Base-by-base conservation (phyloP, 768 basidiomycete species). In the Leucogyrophana mollusca region DNA sequence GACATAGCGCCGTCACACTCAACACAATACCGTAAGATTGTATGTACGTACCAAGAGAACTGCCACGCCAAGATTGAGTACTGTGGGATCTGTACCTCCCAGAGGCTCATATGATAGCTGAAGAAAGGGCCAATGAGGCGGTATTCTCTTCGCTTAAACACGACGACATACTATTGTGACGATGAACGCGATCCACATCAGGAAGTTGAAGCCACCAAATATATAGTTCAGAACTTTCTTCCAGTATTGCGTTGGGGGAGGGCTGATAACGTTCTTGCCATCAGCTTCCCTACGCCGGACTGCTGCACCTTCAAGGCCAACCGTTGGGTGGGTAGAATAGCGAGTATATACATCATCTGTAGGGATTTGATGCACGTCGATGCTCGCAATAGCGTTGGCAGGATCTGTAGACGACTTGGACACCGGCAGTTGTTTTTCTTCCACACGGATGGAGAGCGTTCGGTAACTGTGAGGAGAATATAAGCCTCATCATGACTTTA, bases 161-260 rank as follows among this genome's bases (percentile, higher is more conserved):
- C 14, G 16, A 37, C 34, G 20, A 61, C 71, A 10, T 56, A 73
- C 73, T 24, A 71, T 30, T 0, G 72, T 73, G 44, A 76, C 69
- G 44, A 82, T 64, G 50, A 78, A 77, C 0, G 77, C 79, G 40
- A 76, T 69, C 67, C 80, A 73, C 63, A 82, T 74, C 13, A 82
- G 60, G 43, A 71, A 72, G 42, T 80, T 80, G 58, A 82, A 82
- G 1, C 80, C 80, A 34, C 79, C 77, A 37, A 82, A 77, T 39
- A 82, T 48, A 43, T 79, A 82, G 53, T 72, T 73, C 14, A 78
- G 54, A 23, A 70, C 64, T 66, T 79, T 80, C 56, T 71, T 68
- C 68, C 62, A 76, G 53, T 67, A 70, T 54, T 76, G 72, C 6
- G 69, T 72, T 3, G 69, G 71, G 2, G 76, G 76, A 0, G 77